phyloP scores from a whole-genome alignment of 2,329 filamentous ascomycete genomes.

The Fusarium sororula region DNA sequence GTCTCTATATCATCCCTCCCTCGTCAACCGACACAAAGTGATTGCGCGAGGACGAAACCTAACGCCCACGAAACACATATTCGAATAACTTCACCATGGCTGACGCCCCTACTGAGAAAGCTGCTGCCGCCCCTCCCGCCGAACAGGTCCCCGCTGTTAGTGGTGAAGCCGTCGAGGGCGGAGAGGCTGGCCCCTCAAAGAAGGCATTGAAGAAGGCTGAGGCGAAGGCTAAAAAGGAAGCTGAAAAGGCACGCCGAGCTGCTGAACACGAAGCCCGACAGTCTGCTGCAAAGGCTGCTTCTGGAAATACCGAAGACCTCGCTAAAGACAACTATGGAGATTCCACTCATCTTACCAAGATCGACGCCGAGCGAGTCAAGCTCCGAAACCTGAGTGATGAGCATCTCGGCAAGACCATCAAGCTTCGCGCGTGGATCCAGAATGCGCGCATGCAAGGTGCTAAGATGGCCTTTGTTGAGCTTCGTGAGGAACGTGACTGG shows the following conservation, averaged over 20 bases:
- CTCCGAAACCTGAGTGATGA: conserved; percentile 72
- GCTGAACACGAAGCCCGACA: conserved; percentile 80
- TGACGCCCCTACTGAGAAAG: conserved; percentile 33
- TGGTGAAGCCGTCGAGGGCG: conserved; percentile 25
- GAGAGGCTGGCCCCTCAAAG: conserved; percentile 51
- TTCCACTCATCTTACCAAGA: conserved; percentile 66
- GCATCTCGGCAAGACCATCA: conserved; percentile 75
- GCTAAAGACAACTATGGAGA: conserved; percentile 84
- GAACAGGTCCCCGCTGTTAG: conserved; percentile 19
- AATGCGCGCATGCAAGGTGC: conserved; percentile 89
- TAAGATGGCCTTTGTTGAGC: conserved; percentile 90
- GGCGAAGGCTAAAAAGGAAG: conserved; percentile 88
- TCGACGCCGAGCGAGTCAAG: conserved; percentile 65
- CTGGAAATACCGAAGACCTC: conserved; percentile 72
- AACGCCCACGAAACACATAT: neutral
- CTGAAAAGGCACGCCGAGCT: conserved; percentile 75
- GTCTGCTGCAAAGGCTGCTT: conserved; percentile 72
- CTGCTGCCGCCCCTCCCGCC: conserved; percentile 26
- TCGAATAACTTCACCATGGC: conserved; percentile 25
- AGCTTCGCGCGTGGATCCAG: conserved; percentile 83
- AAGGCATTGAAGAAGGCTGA: conserved; percentile 87
- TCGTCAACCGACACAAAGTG: neutral
- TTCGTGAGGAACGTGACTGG: conserved; percentile 78
- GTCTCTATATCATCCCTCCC: conserved; percentile 2
- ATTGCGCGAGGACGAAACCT: conserved; percentile 8